phyloP scores from a whole-genome alignment of 257 asterid species.

The Orobanche coerulescens region DNA sequence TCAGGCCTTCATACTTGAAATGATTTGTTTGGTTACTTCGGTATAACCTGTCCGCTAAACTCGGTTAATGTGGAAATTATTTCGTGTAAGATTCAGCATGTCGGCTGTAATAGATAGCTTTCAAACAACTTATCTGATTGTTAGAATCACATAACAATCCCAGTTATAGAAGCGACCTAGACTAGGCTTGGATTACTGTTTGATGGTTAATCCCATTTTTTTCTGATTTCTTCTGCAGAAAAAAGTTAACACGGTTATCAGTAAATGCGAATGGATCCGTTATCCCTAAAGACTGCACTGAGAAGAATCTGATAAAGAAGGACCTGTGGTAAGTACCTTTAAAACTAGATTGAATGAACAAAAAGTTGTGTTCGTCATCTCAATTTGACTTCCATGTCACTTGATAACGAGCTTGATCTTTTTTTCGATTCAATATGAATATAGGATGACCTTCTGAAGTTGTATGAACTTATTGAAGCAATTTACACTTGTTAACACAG shows the following conservation, averaged over 20 bases:
- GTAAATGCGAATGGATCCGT: slow-evolving; percentile 84
- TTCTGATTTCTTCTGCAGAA: slow-evolving; percentile 38
- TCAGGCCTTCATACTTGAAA: no score
- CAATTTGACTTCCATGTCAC: background rate
- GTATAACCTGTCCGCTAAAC: background rate
- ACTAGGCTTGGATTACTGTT: slow-evolving; percentile 4
- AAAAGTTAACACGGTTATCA: slow-evolving; percentile 68
- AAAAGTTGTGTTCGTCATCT: background rate
- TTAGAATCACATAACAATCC: slow-evolving; percentile 7
- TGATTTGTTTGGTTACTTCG: slow-evolving; percentile 5
- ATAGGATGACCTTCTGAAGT: background rate
- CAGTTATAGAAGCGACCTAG: slow-evolving; percentile 5
- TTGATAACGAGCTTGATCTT: background rate
- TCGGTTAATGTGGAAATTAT: background rate
- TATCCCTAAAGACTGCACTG: slow-evolving; percentile 64
- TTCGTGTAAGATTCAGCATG: slow-evolving; percentile 9
- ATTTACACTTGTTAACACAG: background rate
- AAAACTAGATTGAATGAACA: background rate
- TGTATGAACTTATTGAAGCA: background rate
- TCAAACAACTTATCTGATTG: background rate
- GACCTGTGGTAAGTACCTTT: slow-evolving; percentile 53
- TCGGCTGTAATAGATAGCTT: background rate
- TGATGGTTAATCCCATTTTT: slow-evolving; percentile 8
- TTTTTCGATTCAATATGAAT: no score
- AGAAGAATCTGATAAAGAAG: slow-evolving; percentile 70